Percentiles rank a stretch among this genome's conserved stretches.
Conservation (phyloP, 768 basidiomycete species). For the Lactarius trivialis region DNA sequence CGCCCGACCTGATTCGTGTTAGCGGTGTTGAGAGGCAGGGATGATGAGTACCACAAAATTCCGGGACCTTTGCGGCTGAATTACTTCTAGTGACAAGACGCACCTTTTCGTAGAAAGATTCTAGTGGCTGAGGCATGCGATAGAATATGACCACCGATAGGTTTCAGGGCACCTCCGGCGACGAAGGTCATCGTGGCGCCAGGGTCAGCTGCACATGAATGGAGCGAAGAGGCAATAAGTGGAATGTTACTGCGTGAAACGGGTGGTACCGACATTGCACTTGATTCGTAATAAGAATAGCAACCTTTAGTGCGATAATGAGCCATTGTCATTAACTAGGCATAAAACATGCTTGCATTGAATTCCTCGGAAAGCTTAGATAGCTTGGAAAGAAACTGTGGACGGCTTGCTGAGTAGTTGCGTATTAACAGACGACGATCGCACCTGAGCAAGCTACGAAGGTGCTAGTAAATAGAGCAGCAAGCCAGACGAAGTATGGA, state of each 20-base stretch:
- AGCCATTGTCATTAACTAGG: neutral
- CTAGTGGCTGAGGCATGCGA: slow-evolving; percentile 86
- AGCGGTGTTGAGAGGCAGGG: neutral
- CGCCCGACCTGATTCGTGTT: slow-evolving; percentile 58
- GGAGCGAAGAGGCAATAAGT: neutral
- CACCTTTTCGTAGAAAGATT: slow-evolving; percentile 83
- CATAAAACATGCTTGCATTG: slow-evolving; percentile 46
- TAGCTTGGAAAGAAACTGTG: slow-evolving; percentile 83
- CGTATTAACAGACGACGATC: neutral
- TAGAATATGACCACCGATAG: slow-evolving; percentile 83
- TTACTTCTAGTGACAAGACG: neutral
- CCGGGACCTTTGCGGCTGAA: neutral
- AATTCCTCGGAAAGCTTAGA: slow-evolving; percentile 90
- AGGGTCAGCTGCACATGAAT: slow-evolving; percentile 57
- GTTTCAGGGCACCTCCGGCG: slow-evolving; percentile 87
- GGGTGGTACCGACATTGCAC: slow-evolving; percentile 59
- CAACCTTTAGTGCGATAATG: slow-evolving; percentile 47
- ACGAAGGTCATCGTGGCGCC: slow-evolving; percentile 95
- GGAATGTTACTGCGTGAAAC: neutral
- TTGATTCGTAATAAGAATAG: slow-evolving; percentile 86
- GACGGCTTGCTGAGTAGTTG: neutral
- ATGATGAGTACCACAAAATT: neutral
- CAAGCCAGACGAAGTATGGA: neutral
- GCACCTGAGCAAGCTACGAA: slow-evolving; percentile 73
- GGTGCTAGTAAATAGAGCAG: slow-evolving; percentile 15